Evolutionary conservation across 2,329 filamentous ascomycete genomes (phyloP).

Genomic region (Neonectria punicea): DNA sequence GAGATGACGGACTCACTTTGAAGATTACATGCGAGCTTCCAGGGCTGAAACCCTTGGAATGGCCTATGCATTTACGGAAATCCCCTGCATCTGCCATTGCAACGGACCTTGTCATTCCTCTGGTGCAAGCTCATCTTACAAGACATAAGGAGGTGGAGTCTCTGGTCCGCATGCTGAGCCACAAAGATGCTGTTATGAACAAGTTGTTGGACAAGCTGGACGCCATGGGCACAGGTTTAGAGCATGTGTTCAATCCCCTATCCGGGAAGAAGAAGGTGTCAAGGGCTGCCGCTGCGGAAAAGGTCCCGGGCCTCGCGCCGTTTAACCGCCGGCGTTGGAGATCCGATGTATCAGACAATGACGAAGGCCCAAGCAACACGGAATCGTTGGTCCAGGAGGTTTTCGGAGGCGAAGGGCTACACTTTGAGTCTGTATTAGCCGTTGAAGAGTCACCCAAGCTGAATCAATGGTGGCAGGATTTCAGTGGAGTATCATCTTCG

Average conservation of each 20-base stretch:
- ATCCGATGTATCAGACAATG: conserved; percentile 36
- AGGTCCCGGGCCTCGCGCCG: conserved; percentile 62
- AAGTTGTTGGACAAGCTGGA: conserved; percentile 66
- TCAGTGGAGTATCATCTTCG: conserved; percentile 47
- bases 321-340: conserved; percentile 58
- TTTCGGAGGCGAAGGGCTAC: conserved; percentile 52
- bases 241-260: conserved; percentile 63
- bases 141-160: conserved; percentile 54
- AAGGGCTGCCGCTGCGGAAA: conserved; percentile 57
- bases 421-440: conserved; percentile 42
- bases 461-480: conserved; percentile 62
- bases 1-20: conserved; percentile 59
- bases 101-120: conserved; percentile 62
- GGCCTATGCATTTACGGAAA: conserved; percentile 70
- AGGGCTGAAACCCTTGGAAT: conserved; percentile 71
- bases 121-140: conserved; percentile 59
- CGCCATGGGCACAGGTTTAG: conserved; percentile 60
- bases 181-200: conserved; percentile 63
- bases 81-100: conserved; percentile 55
- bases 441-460: conserved; percentile 49
- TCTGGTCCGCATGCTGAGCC: conserved; percentile 55
- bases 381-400: conserved; percentile 53
- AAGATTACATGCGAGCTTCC: conserved; percentile 70
- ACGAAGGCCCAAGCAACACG: conserved; percentile 45
- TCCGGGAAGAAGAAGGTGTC: conserved; percentile 60